phyloP scores from a whole-genome alignment of 2,329 filamentous ascomycete genomes.

The Apiospora arundinis region DNA sequence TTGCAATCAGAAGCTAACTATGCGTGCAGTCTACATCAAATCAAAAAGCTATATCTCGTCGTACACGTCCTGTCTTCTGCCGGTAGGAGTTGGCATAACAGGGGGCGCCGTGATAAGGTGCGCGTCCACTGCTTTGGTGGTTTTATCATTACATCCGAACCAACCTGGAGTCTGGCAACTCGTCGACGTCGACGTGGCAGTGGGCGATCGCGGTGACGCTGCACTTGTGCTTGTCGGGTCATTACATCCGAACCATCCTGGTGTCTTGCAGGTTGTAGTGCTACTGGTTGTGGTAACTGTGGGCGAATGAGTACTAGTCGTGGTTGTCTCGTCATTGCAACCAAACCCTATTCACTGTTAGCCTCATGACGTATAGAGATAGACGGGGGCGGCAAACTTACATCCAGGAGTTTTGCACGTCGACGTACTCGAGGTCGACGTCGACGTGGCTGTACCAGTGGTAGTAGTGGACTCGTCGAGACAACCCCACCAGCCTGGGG shows the following conservation, averaged over 20 bases:
- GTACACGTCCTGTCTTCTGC: conserved; percentile 8
- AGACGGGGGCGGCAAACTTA: conserved; percentile 15
- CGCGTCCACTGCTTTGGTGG: not conserved
- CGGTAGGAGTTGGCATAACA: conserved; percentile 22
- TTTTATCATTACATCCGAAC: conserved; percentile 30
- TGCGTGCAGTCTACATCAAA: not conserved
- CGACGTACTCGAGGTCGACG: conserved; percentile 52
- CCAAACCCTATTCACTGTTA: conserved; percentile 55
- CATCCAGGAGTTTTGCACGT: conserved; percentile 69
- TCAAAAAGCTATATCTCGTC: conserved; percentile 17
- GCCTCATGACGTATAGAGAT: not conserved
- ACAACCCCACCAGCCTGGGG: conserved; percentile 84
- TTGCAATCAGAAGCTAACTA: not conserved
- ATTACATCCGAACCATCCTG: conserved; percentile 54
- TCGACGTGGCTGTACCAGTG: conserved; percentile 48
- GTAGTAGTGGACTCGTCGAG: conserved; percentile 68
- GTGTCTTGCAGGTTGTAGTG: conserved; percentile 38
- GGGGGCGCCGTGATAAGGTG: conserved; percentile 26
- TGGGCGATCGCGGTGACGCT: conserved; percentile 38
- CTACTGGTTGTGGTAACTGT: conserved; percentile 43
- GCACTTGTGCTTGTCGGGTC: conserved; percentile 50
- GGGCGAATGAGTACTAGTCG: conserved; percentile 37
- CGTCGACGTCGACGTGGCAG: conserved; percentile 43
- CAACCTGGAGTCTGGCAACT: conserved; percentile 36
- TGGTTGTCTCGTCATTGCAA: conserved; percentile 61